A percentile compares a stretch with the other conserved stretches of the same genome.
phyloP scores from a whole-genome alignment of 2,329 filamentous ascomycete genomes.

The Ceratocystiopsis sp. region DNA sequence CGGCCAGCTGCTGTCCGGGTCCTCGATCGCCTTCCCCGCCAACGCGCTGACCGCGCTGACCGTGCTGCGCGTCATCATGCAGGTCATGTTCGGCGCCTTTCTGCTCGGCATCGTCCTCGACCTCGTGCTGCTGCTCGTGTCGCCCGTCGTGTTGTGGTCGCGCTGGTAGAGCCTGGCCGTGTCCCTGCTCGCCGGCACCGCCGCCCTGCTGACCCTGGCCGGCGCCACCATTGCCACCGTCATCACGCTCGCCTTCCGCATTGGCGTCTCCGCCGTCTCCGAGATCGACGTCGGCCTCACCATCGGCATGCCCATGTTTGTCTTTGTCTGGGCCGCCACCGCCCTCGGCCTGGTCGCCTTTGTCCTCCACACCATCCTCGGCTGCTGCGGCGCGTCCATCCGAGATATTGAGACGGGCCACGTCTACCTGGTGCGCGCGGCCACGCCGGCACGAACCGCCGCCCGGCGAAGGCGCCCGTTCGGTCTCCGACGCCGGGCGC shows the following conservation, averaged over 20 bases:
- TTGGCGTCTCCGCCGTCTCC: slow-evolving; percentile 52
- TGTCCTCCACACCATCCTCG: slow-evolving; percentile 55
- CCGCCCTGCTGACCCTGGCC: slow-evolving; percentile 37
- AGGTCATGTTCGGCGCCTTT: slow-evolving; percentile 85
- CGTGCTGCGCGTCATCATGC: slow-evolving; percentile 56
- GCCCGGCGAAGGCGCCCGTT: no score
- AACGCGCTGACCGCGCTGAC: slow-evolving; percentile 56
- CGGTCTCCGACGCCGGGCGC: no score
- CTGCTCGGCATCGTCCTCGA: slow-evolving; percentile 52
- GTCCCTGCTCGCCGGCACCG: slow-evolving; percentile 42
- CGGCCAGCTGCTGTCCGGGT: slow-evolving; percentile 63
- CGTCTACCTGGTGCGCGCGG: no score
- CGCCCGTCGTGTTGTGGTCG: slow-evolving; percentile 37
- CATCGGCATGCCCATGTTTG: slow-evolving; percentile 60
- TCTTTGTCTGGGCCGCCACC: slow-evolving; percentile 75
- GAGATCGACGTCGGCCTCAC: slow-evolving; percentile 60
- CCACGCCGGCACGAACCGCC: no score
- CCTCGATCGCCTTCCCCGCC: slow-evolving; percentile 64
- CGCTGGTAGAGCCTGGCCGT: slow-evolving; percentile 48
- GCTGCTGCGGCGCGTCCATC: slow-evolving; percentile 50
- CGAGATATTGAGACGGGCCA: slow-evolving; percentile 29
- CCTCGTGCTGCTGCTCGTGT: slow-evolving; percentile 53
- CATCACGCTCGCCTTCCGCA: slow-evolving; percentile 67
- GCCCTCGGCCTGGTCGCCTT: slow-evolving; percentile 52
- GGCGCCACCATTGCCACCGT: slow-evolving; percentile 63